Evolutionary conservation across 495 filamentous ascomycete genomes (phyloP).

Genomic region (Gamarada debralockiae): DNA sequence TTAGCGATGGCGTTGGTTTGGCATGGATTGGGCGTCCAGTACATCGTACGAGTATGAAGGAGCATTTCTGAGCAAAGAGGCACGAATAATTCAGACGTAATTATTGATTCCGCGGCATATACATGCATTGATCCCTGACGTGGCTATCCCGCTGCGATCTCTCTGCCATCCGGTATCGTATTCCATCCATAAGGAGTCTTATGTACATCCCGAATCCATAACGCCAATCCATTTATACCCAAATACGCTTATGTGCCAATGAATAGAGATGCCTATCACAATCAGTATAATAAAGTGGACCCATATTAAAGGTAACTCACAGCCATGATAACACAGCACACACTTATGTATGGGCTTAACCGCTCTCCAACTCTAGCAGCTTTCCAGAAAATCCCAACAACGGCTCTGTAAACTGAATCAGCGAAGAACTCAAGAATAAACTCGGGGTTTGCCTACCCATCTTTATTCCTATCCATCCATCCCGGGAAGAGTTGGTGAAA

Average conservation of each 20-base stretch:
- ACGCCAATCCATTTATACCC: constrained; percentile 11
- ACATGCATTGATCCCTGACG: not conserved
- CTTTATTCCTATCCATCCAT: constrained; percentile 89
- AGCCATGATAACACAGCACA: constrained; percentile 93
- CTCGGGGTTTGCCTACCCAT: constrained; percentile 55
- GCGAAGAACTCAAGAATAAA: not conserved
- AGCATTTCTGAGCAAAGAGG: not conserved
- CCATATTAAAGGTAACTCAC: constrained; percentile 47
- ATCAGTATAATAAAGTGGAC: not conserved
- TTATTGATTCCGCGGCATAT: not conserved
- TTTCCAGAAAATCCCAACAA: constrained; percentile 87
- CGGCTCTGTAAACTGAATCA: constrained; percentile 11
- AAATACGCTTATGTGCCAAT: constrained; percentile 17
- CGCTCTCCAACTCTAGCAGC: constrained; percentile 90
- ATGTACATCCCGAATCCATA: constrained; percentile 2
- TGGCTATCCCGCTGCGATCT: not conserved
- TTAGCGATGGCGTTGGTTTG: constrained; percentile 23
- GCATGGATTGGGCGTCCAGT: not conserved
- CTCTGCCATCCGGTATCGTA: not conserved
- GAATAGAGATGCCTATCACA: constrained; percentile 21
- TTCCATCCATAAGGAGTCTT: not conserved
- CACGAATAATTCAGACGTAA: not conserved
- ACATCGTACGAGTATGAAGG: no score
- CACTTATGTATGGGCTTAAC: constrained; percentile 90
- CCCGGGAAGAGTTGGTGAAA: constrained; percentile 85